phyloP scores from a whole-genome alignment of 257 asterid species.

The Osmanthus fragrans region DNA sequence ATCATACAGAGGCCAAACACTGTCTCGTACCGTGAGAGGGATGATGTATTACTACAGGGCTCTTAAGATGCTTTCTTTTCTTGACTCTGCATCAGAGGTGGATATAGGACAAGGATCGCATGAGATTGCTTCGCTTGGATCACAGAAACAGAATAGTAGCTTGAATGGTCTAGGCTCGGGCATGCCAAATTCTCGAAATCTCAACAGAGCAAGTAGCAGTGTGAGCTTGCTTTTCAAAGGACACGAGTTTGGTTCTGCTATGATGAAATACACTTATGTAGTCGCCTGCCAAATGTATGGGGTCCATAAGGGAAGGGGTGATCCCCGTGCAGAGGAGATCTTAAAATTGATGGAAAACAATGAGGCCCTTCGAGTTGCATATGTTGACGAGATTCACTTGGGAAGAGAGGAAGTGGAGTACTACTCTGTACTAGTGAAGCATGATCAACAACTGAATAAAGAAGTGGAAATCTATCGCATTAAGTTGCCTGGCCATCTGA shows the following conservation, averaged over 20 bases:
- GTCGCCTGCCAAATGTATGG: conserved; percentile 97
- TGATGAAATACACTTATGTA: conserved; percentile 85
- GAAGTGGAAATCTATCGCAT: conserved; percentile 91
- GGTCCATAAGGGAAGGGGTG: conserved; percentile 70
- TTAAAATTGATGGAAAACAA: conserved; percentile 72
- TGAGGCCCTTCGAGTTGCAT: conserved; percentile 94
- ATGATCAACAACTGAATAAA: conserved; percentile 62
- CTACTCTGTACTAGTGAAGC: conserved; percentile 90
- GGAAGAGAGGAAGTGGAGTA: conserved; percentile 79
- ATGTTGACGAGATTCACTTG: conserved; percentile 75
- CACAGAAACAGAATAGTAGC: conserved; percentile 38
- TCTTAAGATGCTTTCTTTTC: conserved; percentile 89
- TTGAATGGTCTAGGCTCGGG: conserved; percentile 32
- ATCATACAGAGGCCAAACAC: conserved; percentile 95
- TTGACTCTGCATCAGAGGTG: conserved; percentile 85
- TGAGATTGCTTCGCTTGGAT: conserved; percentile 47
- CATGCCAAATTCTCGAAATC: conserved; percentile 41
- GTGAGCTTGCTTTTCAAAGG: conserved; percentile 76
- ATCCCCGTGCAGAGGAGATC: conserved; percentile 88
- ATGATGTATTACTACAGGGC: conserved; percentile 98
- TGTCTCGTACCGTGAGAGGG: conserved; percentile 91
- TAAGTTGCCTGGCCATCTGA: conserved; percentile 86
- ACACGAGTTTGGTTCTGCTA: conserved; percentile 70
- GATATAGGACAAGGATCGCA: conserved; percentile 78
- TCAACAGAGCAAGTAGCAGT: conserved; percentile 70